Base-by-base conservation (phyloP, 164 flowering plant species). In the Stephania yunnanensis region DNA sequence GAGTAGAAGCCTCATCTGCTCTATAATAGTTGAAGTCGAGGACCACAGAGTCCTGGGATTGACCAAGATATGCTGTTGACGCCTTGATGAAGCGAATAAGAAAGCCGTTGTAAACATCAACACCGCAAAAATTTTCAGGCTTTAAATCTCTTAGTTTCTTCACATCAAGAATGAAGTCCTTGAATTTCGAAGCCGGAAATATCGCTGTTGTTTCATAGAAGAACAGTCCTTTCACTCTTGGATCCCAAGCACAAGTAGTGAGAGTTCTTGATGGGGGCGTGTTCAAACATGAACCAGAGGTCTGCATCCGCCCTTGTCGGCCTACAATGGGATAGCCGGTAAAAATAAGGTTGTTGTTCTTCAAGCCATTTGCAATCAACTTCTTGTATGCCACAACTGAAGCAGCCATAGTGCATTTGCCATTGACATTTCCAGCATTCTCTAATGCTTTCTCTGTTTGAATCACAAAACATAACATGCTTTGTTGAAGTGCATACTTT, bases 271-370 rank as follows among this genome's bases (percentile, higher is more conserved):
- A 15, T 0, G 64, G n/a, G 0, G 91, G 50, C 7, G 97, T 86
- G 81, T 92, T 85, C 46, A 91, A 64, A 72, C 97, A 94, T 2
- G 98, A 90, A 20, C 98, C 98, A 1, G 97, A 92, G 6, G 95
- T 86, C 73, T 94, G 98, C 86, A 94, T 91, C 75, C 78, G 85
- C 29, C 87, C 88, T 73, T 94, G 98, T 7, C 36, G 87, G 15
- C 98, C 98, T 68, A 92, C 84, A 2, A 92, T 96, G 17, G 98
- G 98, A 76, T 94, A 94, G 29, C 95, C 92, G 0, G 90, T 92
- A 85, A 94, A 94, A 69, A 89, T 73, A 6, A 88, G 46, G 77
- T 86, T 82, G 77, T 86, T 82, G 84, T 91, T 92, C 79, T 90
- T 92, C 77, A 92, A 78, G 46, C 98, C 97, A 73, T 90, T 90